A percentile compares a stretch with the other conserved stretches of the same genome.
These are phyloP conservation scores for Alternaria dauci DNA, from an alignment of 2,329 filamentous ascomycete genomes.

Conservation along the genomic window DNA sequence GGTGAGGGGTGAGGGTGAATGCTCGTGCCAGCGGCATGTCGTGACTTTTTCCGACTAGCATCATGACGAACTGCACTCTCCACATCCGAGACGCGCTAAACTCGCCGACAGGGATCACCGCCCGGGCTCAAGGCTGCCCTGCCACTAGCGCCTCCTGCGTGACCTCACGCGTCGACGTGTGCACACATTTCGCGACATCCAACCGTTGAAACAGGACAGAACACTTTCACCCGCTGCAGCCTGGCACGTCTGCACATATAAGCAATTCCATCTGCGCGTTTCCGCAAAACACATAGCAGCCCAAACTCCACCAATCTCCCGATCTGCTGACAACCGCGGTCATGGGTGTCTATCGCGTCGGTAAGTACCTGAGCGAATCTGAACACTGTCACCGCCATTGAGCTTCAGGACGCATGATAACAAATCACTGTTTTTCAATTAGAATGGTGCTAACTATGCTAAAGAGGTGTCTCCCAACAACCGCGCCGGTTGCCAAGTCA, in stretches of 20 bases:
- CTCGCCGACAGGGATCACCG: constrained; percentile 5
- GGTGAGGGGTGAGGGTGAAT: constrained; percentile 25
- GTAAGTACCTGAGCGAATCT: constrained; percentile 20
- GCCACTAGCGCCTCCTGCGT: constrained; percentile 15
- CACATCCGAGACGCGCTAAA: constrained; percentile 24
- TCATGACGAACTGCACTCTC: constrained; percentile 29
- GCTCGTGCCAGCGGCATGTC: constrained; percentile 25
- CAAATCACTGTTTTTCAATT: background rate
- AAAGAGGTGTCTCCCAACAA: constrained; percentile 56
- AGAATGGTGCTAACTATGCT: constrained; percentile 2
- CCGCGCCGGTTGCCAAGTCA: constrained; percentile 75
- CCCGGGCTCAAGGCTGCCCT: constrained; percentile 18
- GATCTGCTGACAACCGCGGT: constrained; percentile 13
- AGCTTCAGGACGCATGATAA: background rate
- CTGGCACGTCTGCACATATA: constrained; percentile 2
- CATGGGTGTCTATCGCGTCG: constrained; percentile 42
- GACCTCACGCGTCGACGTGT: constrained; percentile 21
- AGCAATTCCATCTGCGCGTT: constrained; percentile 6
- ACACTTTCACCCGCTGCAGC: background rate
- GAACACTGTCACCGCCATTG: background rate
- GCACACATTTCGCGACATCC: constrained; percentile 20
- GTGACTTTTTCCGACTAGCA: constrained; percentile 38
- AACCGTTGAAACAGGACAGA: background rate
- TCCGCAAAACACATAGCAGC: background rate
- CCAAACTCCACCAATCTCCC: background rate